Conservation (phyloP, 148 eudicot genomes). For the Diospyros lotus region DNA sequence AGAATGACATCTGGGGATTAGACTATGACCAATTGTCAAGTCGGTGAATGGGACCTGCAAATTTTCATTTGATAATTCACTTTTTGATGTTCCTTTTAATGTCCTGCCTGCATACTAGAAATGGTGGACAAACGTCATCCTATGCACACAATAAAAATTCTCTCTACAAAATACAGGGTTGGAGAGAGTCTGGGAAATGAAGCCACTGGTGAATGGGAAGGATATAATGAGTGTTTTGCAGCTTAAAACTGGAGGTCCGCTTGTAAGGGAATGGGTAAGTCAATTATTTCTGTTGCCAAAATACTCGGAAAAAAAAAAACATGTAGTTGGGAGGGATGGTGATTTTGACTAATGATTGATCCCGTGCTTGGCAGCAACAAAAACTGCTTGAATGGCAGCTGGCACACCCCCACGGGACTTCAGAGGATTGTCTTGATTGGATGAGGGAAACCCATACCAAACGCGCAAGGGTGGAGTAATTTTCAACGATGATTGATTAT, state of each 20-base stretch:
- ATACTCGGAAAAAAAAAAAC: neutral
- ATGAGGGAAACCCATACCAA: conserved; percentile 58
- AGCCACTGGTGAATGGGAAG: conserved; percentile 73
- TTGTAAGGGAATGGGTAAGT: conserved; percentile 70
- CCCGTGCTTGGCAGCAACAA: conserved; percentile 49
- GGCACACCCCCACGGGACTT: conserved; percentile 59
- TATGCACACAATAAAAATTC: neutral
- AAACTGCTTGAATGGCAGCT: conserved; percentile 89
- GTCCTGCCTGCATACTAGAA: neutral
- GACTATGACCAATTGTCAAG: too few relatives aligned
- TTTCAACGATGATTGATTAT: too few relatives aligned
- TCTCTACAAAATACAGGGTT: conserved; percentile 37
- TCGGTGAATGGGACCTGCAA: neutral
- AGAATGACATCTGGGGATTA: too few relatives aligned
- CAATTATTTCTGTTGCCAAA: neutral
- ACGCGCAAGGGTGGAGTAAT: conserved; percentile 19
- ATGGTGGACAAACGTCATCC: neutral
- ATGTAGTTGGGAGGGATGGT: neutral
- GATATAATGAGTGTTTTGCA: conserved; percentile 71
- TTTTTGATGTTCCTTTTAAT: too few relatives aligned
- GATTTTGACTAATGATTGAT: neutral
- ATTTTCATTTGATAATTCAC: neutral
- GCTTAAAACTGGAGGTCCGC: conserved; percentile 73
- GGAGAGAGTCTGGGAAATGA: conserved; percentile 70
- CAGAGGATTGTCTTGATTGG: conserved; percentile 84